Evolutionary conservation across 1,284 basidiomycete genomes (phyloP), one percentile per base, ranked within the genome.

Genomic region (Cryptococcus floricola): DNA sequence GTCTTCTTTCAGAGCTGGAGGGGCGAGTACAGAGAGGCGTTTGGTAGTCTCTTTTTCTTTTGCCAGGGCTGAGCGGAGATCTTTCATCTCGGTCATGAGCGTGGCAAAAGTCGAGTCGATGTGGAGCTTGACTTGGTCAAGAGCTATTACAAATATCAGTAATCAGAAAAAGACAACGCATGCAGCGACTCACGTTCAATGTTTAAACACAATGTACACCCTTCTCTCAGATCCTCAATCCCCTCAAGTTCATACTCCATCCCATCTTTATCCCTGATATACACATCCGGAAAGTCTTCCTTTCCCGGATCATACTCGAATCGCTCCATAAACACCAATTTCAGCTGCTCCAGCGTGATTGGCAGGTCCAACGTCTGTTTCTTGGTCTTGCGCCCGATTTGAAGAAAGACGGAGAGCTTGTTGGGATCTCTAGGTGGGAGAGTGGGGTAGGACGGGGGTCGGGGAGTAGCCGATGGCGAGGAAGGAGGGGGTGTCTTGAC

Each of bases 121-220:
- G 70, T 98, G 95, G 70, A 96, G 92, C 74, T 96, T 97, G 74
- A 98, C 95, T 76, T 98, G 95, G 76, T 98, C 95, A 52, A 98
- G 85, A 13, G 92, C 92, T 96, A 67, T n/a, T 13, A 12, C 38
- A 47, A 27, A 23, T 19, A 9, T 23, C 14, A 9, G 27, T 18
- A 10, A 10, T 42, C 25, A 27, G 19, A 19, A 46, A 46, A 16
- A 23, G 27, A 12, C 23, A 4, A 34, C 31, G 31, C 31, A 8
- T 6, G 31, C 31, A 12, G 12, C 8, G 4, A 81, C 92, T 79
- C 76, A 96, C 93, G 91, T 81, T 98, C 94, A 62, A 98, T 94
- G 67, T 98, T 96, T 52, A 98, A 80, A 44, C 89, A 94, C 55
- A 98, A 79, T 27, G 97, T 75, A 68, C 88, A 89, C 57, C 87